Base-by-base conservation (phyloP, 2,329 filamentous ascomycete species). In the Nigrospora osmanthi region DNA sequence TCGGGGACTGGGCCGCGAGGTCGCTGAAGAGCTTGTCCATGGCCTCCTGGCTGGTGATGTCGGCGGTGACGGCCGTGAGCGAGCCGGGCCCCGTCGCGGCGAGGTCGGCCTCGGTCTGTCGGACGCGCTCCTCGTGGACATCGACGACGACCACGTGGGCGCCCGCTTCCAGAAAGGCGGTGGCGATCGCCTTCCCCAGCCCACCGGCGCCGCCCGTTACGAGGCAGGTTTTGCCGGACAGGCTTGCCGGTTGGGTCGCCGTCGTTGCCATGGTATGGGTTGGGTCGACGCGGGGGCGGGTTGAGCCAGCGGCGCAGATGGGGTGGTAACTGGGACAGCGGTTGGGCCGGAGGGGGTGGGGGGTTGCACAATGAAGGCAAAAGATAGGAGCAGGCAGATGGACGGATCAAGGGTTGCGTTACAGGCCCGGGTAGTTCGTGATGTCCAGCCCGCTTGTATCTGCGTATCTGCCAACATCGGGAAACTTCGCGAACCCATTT, bases 81-180 rank as follows among this genome's bases (percentile, higher is more conserved):
- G 51, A 53, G 48, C 47, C 56, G 23, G 23, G 7, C 23, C 23
- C 23, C 37, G 50, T 43, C 2, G 54, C 31, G 15, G 44, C 47
- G 3, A 50, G 19, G 38, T 55, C 53, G 13, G 11, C 28, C n/a
- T 38, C 37, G 15, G 45, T 42, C 11, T 41, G 14, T 6, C n/a
- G 17, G 14, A 55, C 47, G 16, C 53, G 52, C 45, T 45, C 46
- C 41, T 45, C 50, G 45, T 51, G 46, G 47, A 64, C 49, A 42
- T 64, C 59, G 52, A 57, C 58, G 39, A 63, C 50, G 44, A 52
- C 54, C 9, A 63, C 59, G 37, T 60, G 58, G 47, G 57, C 57
- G 16, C 60, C 59, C 6, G 55, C 56, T 2, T 47, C 46, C 35
- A 63, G 55, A 47, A 59, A 63, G 34, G 54, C 46, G 3, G 51